Conservation (phyloP, 495 filamentous ascomycete genomes). For the Penicillium alfredii region DNA sequence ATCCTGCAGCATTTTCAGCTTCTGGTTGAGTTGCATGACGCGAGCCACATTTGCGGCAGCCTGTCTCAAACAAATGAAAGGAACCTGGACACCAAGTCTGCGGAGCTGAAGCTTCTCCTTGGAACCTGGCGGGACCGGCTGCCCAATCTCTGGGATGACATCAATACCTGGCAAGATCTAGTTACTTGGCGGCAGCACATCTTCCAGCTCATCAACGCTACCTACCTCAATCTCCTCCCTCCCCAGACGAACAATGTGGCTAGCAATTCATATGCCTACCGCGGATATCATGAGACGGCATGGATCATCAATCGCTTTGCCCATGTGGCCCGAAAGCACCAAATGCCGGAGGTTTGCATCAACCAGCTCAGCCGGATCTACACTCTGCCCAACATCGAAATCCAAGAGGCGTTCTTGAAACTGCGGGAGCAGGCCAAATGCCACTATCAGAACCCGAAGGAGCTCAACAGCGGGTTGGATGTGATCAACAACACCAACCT, state of each 20-base stretch:
- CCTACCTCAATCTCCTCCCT: conserved; percentile 81
- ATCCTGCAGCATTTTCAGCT: conserved; percentile 97
- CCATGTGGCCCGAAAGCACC: conserved; percentile 95
- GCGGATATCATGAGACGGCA: conserved; percentile 96
- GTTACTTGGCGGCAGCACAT: conserved; percentile 99
- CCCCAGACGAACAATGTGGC: conserved; percentile 70
- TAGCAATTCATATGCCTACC: conserved; percentile 88
- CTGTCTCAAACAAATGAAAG: conserved; percentile 71
- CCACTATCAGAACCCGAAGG: conserved; percentile 90
- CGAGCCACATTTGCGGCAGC: conserved; percentile 88
- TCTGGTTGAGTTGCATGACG: conserved; percentile 96
- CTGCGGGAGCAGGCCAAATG: conserved; percentile 95
- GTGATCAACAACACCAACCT: conserved; percentile 99
- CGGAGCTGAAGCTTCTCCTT: conserved; percentile 89
- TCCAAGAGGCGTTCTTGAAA: conserved; percentile 98
- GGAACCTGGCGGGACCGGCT: conserved; percentile 93
- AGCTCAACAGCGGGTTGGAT: conserved; percentile 87
- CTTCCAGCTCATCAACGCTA: conserved; percentile 92
- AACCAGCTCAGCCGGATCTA: conserved; percentile 95
- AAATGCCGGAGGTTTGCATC: conserved; percentile 94
- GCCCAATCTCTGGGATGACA: conserved; percentile 98
- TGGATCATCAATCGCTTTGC: conserved; percentile 99
- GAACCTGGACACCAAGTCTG: conserved; percentile 90
- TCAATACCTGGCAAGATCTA: conserved; percentile 97
- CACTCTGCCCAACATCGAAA: conserved; percentile 97